phyloP scores from a whole-genome alignment of 73 alveolate species.

The Paramecium bursaria region DNA sequence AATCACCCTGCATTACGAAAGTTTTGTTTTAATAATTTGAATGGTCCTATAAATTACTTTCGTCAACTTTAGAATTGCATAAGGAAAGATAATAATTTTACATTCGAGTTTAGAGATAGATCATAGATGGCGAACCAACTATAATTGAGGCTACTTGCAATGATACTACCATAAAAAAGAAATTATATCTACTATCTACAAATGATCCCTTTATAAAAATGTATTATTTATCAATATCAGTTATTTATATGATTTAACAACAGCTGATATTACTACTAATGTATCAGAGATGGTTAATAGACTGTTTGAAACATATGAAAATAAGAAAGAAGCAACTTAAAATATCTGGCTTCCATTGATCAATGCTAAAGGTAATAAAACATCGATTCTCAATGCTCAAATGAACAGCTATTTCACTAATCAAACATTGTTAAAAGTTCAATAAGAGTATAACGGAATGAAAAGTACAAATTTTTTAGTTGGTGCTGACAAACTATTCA shows the following conservation, averaged over 20 bases:
- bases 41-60: neutral
- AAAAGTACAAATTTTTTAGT: constrained; percentile 28
- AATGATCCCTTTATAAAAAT: constrained; percentile 41
- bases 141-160: constrained; percentile 26
- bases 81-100: constrained; percentile 22
- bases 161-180: neutral
- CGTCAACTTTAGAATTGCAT: constrained; percentile 31
- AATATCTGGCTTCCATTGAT: constrained; percentile 47
- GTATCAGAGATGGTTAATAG: neutral
- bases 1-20: constrained; percentile 1
- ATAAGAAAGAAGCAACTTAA: neutral
- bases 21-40: constrained; percentile 28
- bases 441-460: constrained; percentile 16
- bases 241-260: neutral
- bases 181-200: constrained; percentile 17
- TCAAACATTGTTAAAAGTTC: neutral
- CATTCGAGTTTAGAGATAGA: neutral
- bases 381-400: neutral
- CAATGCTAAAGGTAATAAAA: constrained; percentile 3
- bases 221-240: constrained; percentile 4
- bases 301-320: constrained; percentile 43
- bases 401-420: constrained; percentile 8
- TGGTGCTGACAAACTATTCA: constrained; percentile 17
- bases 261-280: neutral
- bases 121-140: constrained; percentile 21